A percentile compares a stretch with the other conserved stretches of the same genome.
phyloP scores from a whole-genome alignment of 2,329 filamentous ascomycete genomes.

The Bipolaris victoriae region DNA sequence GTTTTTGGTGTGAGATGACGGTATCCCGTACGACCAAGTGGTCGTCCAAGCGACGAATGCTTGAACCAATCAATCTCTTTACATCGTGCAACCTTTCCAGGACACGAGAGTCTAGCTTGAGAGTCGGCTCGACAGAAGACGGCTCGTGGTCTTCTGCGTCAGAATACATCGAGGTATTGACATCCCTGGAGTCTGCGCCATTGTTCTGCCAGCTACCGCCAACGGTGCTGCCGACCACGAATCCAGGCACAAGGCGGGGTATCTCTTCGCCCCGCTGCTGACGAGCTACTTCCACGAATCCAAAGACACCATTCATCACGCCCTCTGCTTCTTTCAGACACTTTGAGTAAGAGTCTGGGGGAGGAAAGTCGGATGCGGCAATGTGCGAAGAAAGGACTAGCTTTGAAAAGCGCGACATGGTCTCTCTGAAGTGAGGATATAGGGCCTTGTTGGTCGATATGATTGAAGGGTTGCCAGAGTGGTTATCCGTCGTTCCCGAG shows the following conservation, averaged over 20 bases:
- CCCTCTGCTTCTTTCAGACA: slow-evolving; percentile 98
- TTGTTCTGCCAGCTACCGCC: slow-evolving; percentile 88
- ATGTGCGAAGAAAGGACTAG: slow-evolving; percentile 97
- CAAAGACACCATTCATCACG: slow-evolving; percentile 90
- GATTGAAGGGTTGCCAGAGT: slow-evolving; percentile 98
- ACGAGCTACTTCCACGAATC: slow-evolving; percentile 92
- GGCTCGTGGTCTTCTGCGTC: slow-evolving; percentile 85
- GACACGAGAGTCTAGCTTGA: slow-evolving; percentile 75
- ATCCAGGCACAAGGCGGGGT: slow-evolving; percentile 89
- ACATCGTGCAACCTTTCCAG: slow-evolving; percentile 85
- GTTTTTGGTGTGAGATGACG: slow-evolving; percentile 77
- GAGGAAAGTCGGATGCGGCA: slow-evolving; percentile 93
- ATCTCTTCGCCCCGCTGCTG: slow-evolving; percentile 94
- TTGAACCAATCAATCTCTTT: slow-evolving; percentile 82
- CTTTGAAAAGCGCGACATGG: slow-evolving; percentile 99
- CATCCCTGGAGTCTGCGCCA: slow-evolving; percentile 68
- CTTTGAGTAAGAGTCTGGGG: slow-evolving; percentile 91
- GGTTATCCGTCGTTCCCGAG: slow-evolving; percentile 96
- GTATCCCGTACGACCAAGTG: slow-evolving; percentile 79
- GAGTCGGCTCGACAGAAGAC: slow-evolving; percentile 70
- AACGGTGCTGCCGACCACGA: slow-evolving; percentile 81
- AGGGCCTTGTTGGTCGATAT: slow-evolving; percentile 97
- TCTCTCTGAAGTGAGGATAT: slow-evolving; percentile 96
- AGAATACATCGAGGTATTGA: slow-evolving; percentile 70
- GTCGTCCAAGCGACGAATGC: slow-evolving; percentile 86